A percentile compares a stretch with the other conserved stretches of the same genome.
Conservation (phyloP, 1,139 yeast genomes). For the Diutina rugosa region DNA sequence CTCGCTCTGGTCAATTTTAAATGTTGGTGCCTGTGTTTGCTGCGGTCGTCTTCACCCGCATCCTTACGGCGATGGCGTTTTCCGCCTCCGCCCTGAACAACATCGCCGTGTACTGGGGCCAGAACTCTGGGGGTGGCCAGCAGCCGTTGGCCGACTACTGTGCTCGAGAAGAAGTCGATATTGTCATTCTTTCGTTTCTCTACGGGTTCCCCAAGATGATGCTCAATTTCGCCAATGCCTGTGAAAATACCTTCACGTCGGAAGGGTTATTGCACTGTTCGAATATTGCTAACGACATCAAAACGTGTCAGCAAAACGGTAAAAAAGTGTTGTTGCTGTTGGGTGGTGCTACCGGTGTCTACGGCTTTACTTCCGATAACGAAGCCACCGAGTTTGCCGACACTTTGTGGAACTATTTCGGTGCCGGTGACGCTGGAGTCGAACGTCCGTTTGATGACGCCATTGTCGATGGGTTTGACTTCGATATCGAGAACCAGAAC, state of each 20-base stretch:
- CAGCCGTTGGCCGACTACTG: slow-evolving; percentile 56
- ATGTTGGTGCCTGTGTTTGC: background rate
- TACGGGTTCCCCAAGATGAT: slow-evolving; percentile 40
- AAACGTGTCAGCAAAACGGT: slow-evolving; percentile 72
- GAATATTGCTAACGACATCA: slow-evolving; percentile 59
- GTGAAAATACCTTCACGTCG: slow-evolving; percentile 32
- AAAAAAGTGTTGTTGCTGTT: slow-evolving; percentile 67
- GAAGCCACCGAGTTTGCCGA: slow-evolving; percentile 61
- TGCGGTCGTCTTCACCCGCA: background rate
- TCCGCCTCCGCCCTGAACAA: background rate
- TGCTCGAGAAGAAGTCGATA: slow-evolving; percentile 54
- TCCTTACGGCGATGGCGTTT: background rate
- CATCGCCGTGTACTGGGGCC: slow-evolving; percentile 85
- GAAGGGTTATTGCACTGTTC: slow-evolving; percentile 51
- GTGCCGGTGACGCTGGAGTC: slow-evolving; percentile 45
- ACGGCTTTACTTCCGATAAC: slow-evolving; percentile 52
- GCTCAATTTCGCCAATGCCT: slow-evolving; percentile 62
- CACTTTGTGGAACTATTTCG: slow-evolving; percentile 76
- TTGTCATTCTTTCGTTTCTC: slow-evolving; percentile 61
- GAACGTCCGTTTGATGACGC: slow-evolving; percentile 65
- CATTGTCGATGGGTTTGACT: slow-evolving; percentile 32
- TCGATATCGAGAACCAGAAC: slow-evolving; percentile 30
- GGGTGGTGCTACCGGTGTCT: slow-evolving; percentile 79
- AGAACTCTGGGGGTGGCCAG: slow-evolving; percentile 69
- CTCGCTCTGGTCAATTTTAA: background rate